A percentile compares a stretch with the other conserved stretches of the same genome.
phyloP scores from a whole-genome alignment of 768 basidiomycete genomes.

The Cyclocybe cylindracea region DNA sequence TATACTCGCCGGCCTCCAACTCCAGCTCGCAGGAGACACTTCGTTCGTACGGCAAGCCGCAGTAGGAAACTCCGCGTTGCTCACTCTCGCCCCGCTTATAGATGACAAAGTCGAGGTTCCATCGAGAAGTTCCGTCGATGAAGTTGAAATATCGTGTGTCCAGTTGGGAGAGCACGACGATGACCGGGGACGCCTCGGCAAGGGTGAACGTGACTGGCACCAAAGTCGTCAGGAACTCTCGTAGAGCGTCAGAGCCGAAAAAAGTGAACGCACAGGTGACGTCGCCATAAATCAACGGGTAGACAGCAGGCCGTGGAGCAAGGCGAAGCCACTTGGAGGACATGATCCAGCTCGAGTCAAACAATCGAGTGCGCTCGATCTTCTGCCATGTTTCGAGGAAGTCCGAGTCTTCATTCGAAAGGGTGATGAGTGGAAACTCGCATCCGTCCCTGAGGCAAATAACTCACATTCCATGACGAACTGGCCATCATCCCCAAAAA shows the following conservation, averaged over 20 bases:
- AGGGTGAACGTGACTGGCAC: conserved; percentile 15
- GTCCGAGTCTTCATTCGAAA: conserved; percentile 25
- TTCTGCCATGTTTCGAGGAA: conserved; percentile 36
- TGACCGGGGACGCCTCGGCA: conserved; percentile 31
- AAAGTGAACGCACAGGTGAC: conserved; percentile 37
- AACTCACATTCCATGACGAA: conserved; percentile 44
- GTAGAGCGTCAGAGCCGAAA: not conserved
- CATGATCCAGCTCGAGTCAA: conserved; percentile 42
- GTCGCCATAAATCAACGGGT: conserved; percentile 47
- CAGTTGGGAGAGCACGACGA: conserved; percentile 45
- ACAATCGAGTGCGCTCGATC: conserved; percentile 39
- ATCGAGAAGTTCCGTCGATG: conserved; percentile 34
- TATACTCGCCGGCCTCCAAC: conserved; percentile 39
- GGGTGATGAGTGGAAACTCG: not conserved
- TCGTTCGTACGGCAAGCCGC: conserved; percentile 27
- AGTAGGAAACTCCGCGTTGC: conserved; percentile 27
- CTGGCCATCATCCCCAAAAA: conserved; percentile 39
- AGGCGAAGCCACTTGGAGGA: conserved; percentile 43
- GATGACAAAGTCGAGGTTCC: conserved; percentile 45
- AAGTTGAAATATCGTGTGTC: conserved; percentile 44
- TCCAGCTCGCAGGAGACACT: conserved; percentile 35
- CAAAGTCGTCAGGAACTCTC: not conserved
- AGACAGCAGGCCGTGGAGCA: conserved; percentile 28
- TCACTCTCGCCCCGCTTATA: conserved; percentile 36
- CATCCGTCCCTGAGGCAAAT: not conserved